These are phyloP conservation scores for Arabidopsis suecica DNA, from an alignment of 345 rosid species.

Conservation along the genomic window DNA sequence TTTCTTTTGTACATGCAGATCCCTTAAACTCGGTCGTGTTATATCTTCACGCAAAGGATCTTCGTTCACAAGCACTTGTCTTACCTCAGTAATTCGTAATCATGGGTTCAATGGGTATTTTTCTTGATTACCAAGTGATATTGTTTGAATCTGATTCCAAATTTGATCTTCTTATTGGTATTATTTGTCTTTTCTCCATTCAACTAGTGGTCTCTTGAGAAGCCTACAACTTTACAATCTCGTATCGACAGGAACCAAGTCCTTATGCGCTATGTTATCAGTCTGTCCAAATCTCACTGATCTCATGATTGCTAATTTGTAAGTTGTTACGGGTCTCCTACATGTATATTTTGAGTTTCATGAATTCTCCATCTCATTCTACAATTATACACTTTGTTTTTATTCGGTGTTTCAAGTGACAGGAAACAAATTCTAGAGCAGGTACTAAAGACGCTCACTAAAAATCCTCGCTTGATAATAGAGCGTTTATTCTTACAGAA, in stretches of 20 bases:
- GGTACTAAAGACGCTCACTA: slow-evolving; percentile 62
- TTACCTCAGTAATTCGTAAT: slow-evolving; percentile 50
- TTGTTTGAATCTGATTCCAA: background rate
- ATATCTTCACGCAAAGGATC: slow-evolving; percentile 48
- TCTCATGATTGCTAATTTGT: slow-evolving; percentile 82
- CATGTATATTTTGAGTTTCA: background rate
- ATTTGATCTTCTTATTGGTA: slow-evolving; percentile 21
- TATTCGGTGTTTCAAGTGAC: background rate
- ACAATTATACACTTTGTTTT: too few relatives aligned
- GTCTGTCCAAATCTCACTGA: slow-evolving; percentile 70
- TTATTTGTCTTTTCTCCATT: slow-evolving; percentile 18
- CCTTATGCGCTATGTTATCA: slow-evolving; percentile 61
- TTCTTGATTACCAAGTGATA: background rate
- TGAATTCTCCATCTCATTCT: background rate
- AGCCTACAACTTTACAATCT: slow-evolving; percentile 75
- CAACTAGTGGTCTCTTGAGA: slow-evolving; percentile 57
- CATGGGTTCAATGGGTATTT: background rate
- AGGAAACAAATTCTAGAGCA: slow-evolving; percentile 62
- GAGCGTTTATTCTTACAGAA: slow-evolving; percentile 74
- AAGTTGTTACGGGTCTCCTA: slow-evolving; percentile 44
- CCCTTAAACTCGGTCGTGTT: slow-evolving; percentile 77
- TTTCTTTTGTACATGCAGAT: slow-evolving; percentile 46
- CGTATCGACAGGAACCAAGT: slow-evolving; percentile 59
- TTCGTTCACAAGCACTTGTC: slow-evolving; percentile 60
- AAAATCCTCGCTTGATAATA: slow-evolving; percentile 53